Evolutionary conservation across 345 rosid genomes (phyloP), one percentile per base, ranked within the genome.

Genomic region (Populus simonii): DNA sequence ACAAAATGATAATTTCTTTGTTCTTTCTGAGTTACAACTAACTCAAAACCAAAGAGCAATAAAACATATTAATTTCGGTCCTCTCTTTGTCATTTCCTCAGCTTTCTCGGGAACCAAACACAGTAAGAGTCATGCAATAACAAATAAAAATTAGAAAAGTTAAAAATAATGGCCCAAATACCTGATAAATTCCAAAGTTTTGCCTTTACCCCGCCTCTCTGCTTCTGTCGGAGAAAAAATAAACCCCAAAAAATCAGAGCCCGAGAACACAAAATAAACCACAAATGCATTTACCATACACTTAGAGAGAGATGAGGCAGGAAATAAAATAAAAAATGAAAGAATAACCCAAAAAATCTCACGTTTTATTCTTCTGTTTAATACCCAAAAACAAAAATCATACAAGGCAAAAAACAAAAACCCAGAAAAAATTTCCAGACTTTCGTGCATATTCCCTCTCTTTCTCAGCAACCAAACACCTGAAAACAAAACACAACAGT

Each of bases 381-480:
- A 57, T 57, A n/a, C 63, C 59, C 25, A n/a, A 23, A 57, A 57
- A 9, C 62, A 57, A 9, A 9, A 57, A 57, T 53, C 61, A 53
- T 18, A 53, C 55, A 41, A n/a, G 7, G 39, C 25, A 15, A 65
- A 18, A 22, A 66, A 17, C 15, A 47, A 68, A 13, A 25, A 39
- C 59, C 79, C 73, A 57, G 51, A 39, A 29, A 2, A 25, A 6
- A 45, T 4, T 1, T 33, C 68, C 45, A 68, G 49, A 18, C 17
- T 47, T 47, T 62, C 12, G 27, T 8, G 9, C 71, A 22, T 41
- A 31, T 61, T 71, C 65, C 63, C 70, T 12, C 67, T n/a, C 70
- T 63, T 63, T 63, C 62, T 27, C 63, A 43, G 70, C 80, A 20
- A 65, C 36, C 68, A 77, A 47, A 33, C 71, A 47, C 66, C 18